A percentile compares a stretch with the other conserved stretches of the same genome.
These are phyloP conservation scores for Aspergillus quadricinctus DNA, from an alignment of 2,329 filamentous ascomycete genomes.

Conservation along the genomic window DNA sequence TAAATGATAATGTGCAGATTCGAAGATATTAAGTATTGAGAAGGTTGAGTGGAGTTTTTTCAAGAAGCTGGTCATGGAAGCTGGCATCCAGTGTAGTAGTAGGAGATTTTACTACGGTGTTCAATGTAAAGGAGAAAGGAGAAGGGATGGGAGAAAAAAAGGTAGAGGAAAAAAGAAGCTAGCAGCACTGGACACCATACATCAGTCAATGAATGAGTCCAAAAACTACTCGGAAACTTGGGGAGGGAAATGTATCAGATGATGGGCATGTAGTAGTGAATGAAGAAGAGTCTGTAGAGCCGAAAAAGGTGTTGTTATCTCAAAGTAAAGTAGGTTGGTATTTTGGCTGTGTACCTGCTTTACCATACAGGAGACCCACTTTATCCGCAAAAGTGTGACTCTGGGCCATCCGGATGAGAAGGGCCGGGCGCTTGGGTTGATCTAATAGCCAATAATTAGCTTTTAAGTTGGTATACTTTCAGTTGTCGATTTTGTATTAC, in stretches of 20 bases:
- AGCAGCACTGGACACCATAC: background rate
- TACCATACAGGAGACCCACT: background rate
- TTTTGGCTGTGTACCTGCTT: background rate
- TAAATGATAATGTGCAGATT: background rate
- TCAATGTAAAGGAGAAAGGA: conserved; percentile 7
- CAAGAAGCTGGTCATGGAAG: conserved; percentile 8
- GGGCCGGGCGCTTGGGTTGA: background rate
- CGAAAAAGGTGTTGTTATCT: background rate
- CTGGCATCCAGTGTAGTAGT: conserved; percentile 11
- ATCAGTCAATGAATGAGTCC: background rate
- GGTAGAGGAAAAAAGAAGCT: conserved; percentile 9
- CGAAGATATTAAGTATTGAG: conserved; percentile 7
- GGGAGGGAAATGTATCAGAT: background rate
- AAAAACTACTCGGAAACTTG: background rate
- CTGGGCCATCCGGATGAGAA: background rate
- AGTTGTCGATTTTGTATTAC: background rate
- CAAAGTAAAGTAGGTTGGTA: background rate
- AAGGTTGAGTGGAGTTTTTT: background rate
- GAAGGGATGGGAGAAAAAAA: conserved; percentile 6
- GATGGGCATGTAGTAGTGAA: background rate
- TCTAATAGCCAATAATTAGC: background rate
- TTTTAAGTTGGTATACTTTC: background rate
- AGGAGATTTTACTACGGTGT: conserved; percentile 2
- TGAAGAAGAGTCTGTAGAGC: background rate
- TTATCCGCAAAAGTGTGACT: background rate